These are phyloP conservation scores for Aspergillus affinis DNA, from an alignment of 495 filamentous ascomycete genomes.

Conservation along the genomic window DNA sequence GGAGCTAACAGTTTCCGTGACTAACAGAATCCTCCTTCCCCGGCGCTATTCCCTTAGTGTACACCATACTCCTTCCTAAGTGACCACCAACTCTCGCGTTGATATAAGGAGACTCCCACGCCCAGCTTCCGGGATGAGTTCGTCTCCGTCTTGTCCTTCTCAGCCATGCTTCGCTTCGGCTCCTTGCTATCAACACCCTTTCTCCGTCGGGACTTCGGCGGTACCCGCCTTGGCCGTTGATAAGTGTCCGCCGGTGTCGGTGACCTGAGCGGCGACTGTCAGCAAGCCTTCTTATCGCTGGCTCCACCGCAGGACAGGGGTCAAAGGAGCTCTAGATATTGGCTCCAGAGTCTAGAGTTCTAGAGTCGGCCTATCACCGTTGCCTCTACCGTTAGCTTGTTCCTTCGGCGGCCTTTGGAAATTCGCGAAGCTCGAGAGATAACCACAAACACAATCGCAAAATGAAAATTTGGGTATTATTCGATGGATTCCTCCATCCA, in stretches of 20 bases:
- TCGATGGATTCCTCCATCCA: constrained; percentile 17
- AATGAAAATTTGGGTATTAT: constrained; percentile 9
- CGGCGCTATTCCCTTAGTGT: too few relatives aligned
- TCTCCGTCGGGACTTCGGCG: constrained; percentile 9
- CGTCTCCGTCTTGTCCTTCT: neutral
- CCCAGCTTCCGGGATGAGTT: neutral
- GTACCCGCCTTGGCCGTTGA: constrained; percentile 10
- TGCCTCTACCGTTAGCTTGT: neutral
- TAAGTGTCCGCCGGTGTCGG: neutral
- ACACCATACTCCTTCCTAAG: too few relatives aligned
- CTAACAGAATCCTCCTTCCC: too few relatives aligned
- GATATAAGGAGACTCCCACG: neutral
- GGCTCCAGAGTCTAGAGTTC: neutral
- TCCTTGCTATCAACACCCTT: constrained; percentile 6
- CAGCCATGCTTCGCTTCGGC: constrained; percentile 2
- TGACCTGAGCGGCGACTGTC: neutral
- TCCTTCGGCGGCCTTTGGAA: neutral
- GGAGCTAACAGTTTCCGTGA: too few relatives aligned
- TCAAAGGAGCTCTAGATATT: neutral
- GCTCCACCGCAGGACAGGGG: neutral
- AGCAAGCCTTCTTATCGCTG: constrained; percentile 1
- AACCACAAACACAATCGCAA: constrained; percentile 2
- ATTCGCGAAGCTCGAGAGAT: constrained; percentile 11
- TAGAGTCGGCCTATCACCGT: neutral
- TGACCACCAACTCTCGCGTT: neutral